A percentile compares a stretch with the other conserved stretches of the same genome.
phyloP scores from a whole-genome alignment of 164 flowering plant species.

The Tinospora cordifolia region DNA sequence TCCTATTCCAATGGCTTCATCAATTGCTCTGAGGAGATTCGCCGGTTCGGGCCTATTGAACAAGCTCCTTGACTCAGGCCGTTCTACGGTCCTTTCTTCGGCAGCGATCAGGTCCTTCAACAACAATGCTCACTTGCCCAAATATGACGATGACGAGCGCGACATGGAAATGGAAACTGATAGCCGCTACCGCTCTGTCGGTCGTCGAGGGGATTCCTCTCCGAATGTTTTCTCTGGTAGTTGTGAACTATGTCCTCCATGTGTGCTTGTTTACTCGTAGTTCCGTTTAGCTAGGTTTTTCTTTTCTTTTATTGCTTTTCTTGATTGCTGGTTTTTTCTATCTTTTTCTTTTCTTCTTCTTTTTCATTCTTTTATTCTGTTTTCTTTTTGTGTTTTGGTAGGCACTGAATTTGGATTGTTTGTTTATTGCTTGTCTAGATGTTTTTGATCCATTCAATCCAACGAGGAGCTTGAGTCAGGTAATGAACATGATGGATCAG shows the following conservation, averaged over 20 bases:
- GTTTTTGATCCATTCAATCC: constrained; percentile 60
- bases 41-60: constrained; percentile 20
- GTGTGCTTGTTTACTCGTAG: no score
- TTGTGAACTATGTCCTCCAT: constrained; percentile 10
- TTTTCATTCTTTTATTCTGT: no score
- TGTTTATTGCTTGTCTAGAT: constrained; percentile 24
- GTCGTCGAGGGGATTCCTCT: constrained; percentile 8
- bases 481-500: constrained; percentile 69
- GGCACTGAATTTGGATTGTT: background rate
- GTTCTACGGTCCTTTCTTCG: constrained; percentile 20
- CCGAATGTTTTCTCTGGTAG: constrained; percentile 40
- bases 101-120: no score
- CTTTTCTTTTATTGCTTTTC: no score
- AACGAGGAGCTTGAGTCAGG: constrained; percentile 51
- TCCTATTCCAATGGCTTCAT: constrained; percentile 27
- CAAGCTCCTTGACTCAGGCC: constrained; percentile 17
- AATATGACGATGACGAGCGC: constrained; percentile 17
- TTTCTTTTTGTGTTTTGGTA: background rate
- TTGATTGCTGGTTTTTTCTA: no score
- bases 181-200: constrained; percentile 16
- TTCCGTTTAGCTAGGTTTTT: no score
- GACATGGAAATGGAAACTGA: constrained; percentile 14
- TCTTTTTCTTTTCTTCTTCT: no score
- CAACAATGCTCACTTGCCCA: constrained; percentile 15
- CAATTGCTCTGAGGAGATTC: constrained; percentile 21